A percentile compares a stretch with the other conserved stretches of the same genome.
These are phyloP conservation scores for Fomitopsis pulvina DNA, from an alignment of 768 basidiomycete species.

Conservation along the genomic window DNA sequence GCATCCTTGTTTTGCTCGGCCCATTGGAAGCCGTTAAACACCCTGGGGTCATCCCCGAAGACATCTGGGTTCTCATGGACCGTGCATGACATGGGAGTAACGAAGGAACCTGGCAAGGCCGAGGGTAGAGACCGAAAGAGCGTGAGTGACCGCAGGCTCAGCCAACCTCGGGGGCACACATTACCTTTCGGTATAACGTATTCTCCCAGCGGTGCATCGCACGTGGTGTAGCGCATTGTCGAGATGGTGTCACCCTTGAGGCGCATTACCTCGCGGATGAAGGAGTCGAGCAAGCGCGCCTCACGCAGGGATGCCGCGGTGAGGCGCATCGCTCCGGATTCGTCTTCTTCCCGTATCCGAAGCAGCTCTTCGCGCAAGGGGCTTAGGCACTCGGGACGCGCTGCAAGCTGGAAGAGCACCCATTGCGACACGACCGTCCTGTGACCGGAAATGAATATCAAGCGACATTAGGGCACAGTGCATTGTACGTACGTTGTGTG, in stretches of 20 bases:
- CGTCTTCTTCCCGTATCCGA: conserved; percentile 18
- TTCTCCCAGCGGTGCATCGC: conserved; percentile 20
- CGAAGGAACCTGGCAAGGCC: conserved; percentile 17
- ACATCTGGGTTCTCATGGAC: conserved; percentile 20
- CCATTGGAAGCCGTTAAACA: conserved; percentile 26
- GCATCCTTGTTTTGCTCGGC: conserved; percentile 23
- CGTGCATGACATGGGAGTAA: conserved; percentile 25
- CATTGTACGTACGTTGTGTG: conserved; percentile 26
- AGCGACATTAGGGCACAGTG: not conserved
- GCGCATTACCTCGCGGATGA: conserved; percentile 31
- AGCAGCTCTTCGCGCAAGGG: conserved; percentile 24
- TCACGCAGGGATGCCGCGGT: conserved; percentile 24
- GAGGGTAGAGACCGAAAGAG: too few relatives aligned
- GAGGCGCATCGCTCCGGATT: conserved; percentile 16
- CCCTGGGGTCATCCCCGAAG: conserved; percentile 20
- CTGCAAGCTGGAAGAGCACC: conserved; percentile 27
- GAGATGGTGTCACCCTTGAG: conserved; percentile 30
- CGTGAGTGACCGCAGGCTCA: not conserved
- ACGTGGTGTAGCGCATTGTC: conserved; percentile 22
- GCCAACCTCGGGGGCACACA: not conserved
- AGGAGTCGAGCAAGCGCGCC: conserved; percentile 25
- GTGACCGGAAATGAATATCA: not conserved
- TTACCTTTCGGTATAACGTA: conserved; percentile 28
- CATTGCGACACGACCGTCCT: conserved; percentile 29
- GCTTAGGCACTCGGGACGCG: conserved; percentile 23